phyloP scores from a whole-genome alignment of 345 rosid species.

The Orychophragmus violaceus region DNA sequence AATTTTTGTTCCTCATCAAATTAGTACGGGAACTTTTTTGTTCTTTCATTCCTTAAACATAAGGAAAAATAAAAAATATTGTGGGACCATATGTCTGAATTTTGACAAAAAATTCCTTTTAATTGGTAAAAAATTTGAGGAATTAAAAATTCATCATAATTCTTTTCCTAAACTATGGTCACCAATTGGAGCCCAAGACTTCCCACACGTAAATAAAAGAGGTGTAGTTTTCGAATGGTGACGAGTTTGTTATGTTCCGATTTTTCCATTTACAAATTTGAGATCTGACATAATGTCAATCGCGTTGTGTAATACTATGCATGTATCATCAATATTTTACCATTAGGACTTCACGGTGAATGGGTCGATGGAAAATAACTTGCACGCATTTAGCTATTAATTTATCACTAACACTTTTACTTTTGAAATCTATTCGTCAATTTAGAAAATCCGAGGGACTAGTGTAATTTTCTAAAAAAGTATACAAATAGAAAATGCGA shows the following conservation, averaged over 20 bases:
- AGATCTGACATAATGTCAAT: neutral
- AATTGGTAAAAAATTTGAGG: no score
- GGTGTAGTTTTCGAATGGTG: neutral
- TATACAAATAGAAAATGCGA: neutral
- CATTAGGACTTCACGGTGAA: neutral
- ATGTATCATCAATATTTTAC: neutral
- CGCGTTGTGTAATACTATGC: neutral
- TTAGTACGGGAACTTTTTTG: no score
- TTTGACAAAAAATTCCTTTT: no score
- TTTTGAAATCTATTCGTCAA: neutral
- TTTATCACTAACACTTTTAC: neutral
- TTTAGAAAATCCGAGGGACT: slow-evolving; percentile 23
- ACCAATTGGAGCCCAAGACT: no score
- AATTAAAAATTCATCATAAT: no score
- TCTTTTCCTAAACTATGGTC: no score
- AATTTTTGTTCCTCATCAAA: no score
- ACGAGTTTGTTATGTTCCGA: neutral
- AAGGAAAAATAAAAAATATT: no score
- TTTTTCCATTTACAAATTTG: neutral
- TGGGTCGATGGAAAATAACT: slow-evolving; percentile 17
- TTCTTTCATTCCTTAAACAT: no score
- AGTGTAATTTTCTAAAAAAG: neutral
- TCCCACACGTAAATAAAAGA: no score
- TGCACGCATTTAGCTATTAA: slow-evolving; percentile 5
- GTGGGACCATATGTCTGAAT: no score